Percentiles rank a stretch among this genome's conserved stretches.
Evolutionary conservation across 2,329 filamentous ascomycete species (phyloP).

Genomic region (Scolecobasidium constrictum): DNA sequence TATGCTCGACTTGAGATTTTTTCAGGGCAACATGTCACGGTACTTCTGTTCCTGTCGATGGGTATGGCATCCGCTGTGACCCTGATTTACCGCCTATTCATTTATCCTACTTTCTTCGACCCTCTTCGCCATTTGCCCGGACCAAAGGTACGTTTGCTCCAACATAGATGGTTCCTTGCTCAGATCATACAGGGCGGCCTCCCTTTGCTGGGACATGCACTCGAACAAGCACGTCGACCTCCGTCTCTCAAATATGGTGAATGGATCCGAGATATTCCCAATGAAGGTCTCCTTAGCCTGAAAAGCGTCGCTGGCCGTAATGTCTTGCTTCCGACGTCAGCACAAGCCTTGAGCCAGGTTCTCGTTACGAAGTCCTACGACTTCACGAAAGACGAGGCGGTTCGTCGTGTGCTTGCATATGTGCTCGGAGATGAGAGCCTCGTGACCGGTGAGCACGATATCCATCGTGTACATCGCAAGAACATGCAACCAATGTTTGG

Average conservation of each 20-base stretch:
- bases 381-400: constrained; percentile 38
- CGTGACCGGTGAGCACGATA: constrained; percentile 39
- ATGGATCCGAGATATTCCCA: constrained; percentile 27
- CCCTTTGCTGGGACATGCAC: constrained; percentile 26
- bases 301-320: constrained; percentile 27
- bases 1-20: too few relatives aligned
- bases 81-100: constrained; percentile 8
- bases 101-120: constrained; percentile 16
- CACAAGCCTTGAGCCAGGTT: constrained; percentile 37
- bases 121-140: constrained; percentile 29
- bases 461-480: constrained; percentile 49
- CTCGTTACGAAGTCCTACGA: constrained; percentile 43
- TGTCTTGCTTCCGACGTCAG: constrained; percentile 26
- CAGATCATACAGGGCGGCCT: constrained; percentile 7
- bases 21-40: too few relatives aligned
- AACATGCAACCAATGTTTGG: constrained; percentile 72
- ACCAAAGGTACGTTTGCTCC: constrained; percentile 12
- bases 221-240: constrained; percentile 23
- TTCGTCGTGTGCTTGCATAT: constrained; percentile 33
- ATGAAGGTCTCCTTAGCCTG: constrained; percentile 29
- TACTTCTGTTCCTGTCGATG: too few relatives aligned
- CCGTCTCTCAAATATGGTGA: constrained; percentile 21
- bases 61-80: too few relatives aligned
- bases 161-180: not conserved
- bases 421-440: constrained; percentile 42